phyloP scores from a whole-genome alignment of 108 stramenopile genomes.

The Ochromonas danica region DNA sequence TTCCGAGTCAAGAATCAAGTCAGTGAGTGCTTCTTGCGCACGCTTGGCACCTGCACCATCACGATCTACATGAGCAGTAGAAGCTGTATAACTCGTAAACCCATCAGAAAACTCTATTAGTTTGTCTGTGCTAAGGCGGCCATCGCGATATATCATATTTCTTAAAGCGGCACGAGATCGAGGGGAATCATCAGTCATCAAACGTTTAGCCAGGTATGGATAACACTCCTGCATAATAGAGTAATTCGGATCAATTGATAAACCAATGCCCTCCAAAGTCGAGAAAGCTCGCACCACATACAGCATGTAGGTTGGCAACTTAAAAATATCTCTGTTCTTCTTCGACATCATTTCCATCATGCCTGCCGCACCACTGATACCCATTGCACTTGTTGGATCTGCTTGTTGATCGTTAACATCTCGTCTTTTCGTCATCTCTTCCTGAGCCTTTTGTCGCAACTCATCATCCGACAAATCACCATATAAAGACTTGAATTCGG shows the following conservation, averaged over 20 bases:
- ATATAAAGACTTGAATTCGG: conserved; percentile 67
- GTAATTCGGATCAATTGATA: conserved; percentile 80
- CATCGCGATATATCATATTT: conserved; percentile 59
- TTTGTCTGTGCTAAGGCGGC: conserved; percentile 50
- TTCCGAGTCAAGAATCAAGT: conserved; percentile 51
- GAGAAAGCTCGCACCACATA: conserved; percentile 87
- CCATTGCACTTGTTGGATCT: conserved; percentile 67
- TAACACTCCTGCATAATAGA: conserved; percentile 90
- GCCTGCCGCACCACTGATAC: conserved; percentile 71
- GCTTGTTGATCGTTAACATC: conserved; percentile 63
- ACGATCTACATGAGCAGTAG: conserved; percentile 53
- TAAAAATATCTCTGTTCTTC: conserved; percentile 70
- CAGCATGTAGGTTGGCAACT: conserved; percentile 75
- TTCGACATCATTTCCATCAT: conserved; percentile 74
- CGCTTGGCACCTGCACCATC: conserved; percentile 46
- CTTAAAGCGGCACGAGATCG: conserved; percentile 74
- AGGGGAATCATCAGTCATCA: conserved; percentile 78
- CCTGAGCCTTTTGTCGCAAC: conserved; percentile 58
- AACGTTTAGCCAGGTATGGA: conserved; percentile 82
- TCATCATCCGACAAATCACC: conserved; percentile 64
- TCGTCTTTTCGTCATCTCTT: conserved; percentile 55
- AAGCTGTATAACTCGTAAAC: conserved; percentile 69
- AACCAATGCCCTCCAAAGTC: conserved; percentile 88
- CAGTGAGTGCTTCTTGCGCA: conserved; percentile 51
- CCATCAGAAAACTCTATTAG: conserved; percentile 72